phyloP scores from a whole-genome alignment of 116 monocot species.

The Papilionanthe hybrid region DNA sequence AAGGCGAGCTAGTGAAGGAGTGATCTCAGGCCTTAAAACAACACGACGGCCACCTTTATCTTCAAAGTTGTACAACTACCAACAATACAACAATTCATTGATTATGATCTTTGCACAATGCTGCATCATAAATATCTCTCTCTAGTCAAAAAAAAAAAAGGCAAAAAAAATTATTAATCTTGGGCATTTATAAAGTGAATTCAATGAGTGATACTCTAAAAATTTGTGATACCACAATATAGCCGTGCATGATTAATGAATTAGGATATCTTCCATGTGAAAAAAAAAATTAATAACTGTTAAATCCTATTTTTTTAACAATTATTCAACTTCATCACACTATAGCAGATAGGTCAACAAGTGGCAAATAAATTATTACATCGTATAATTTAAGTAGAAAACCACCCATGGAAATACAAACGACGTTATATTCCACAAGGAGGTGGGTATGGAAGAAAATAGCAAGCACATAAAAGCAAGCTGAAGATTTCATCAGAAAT shows the following conservation, averaged over 20 bases:
- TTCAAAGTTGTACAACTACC: conserved; percentile 94
- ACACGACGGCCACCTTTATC: conserved; percentile 97
- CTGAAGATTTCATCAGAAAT: neutral
- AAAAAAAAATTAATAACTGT: neutral
- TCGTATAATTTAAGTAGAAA: too few relatives aligned
- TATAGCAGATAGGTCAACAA: neutral
- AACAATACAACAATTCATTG: conserved; percentile 5
- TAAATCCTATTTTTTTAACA: neutral
- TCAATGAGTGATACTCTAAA: neutral
- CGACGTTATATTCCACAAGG: too few relatives aligned
- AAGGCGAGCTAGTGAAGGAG: conserved; percentile 95
- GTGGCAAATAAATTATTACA: neutral
- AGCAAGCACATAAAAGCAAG: too few relatives aligned
- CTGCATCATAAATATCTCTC: neutral
- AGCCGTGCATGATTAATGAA: neutral
- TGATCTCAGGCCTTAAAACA: conserved; percentile 98
- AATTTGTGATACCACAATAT: neutral
- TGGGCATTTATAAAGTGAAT: neutral
- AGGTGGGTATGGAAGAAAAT: too few relatives aligned
- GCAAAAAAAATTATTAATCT: neutral
- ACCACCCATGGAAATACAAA: too few relatives aligned
- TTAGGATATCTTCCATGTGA: neutral
- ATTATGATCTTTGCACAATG: neutral
- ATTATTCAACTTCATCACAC: conserved; percentile 7
- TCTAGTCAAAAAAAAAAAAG: neutral